These are phyloP conservation scores for Daldinia sp. DNA, from an alignment of 2,329 filamentous ascomycete genomes.

Conservation along the genomic window DNA sequence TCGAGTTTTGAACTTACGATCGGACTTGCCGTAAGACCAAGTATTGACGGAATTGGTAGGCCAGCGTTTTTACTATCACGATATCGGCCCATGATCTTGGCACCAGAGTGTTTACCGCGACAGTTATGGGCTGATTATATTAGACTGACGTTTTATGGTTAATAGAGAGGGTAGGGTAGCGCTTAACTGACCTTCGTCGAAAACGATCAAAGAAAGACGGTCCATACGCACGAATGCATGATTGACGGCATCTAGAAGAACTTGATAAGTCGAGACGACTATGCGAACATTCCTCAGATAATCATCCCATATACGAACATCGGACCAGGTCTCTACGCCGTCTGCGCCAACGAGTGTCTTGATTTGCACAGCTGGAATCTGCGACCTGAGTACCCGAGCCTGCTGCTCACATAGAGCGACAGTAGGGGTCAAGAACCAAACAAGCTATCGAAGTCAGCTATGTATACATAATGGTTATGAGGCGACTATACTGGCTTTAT, in stretches of 20 bases:
- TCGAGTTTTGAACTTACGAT: conserved; percentile 69
- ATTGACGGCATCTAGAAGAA: conserved; percentile 78
- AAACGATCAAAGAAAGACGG: conserved; percentile 75
- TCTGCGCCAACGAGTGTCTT: conserved; percentile 76
- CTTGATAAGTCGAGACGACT: conserved; percentile 82
- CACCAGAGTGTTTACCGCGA: conserved; percentile 70
- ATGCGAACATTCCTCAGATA: conserved; percentile 74
- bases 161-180: conserved; percentile 8
- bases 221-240: conserved; percentile 79
- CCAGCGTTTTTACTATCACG: conserved; percentile 59
- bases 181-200: conserved; percentile 78
- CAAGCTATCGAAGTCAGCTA: conserved; percentile 57
- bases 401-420: conserved; percentile 77
- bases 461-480: background rate
- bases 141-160: conserved; percentile 39
- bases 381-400: conserved; percentile 66
- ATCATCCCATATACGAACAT: conserved; percentile 73
- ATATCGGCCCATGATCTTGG: conserved; percentile 81
- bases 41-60: conserved; percentile 69
- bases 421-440: conserved; percentile 82
- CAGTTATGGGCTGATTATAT: conserved; percentile 77
- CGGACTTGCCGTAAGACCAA: conserved; percentile 86
- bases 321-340: conserved; percentile 79
- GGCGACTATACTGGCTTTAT: conserved; percentile 62
- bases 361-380: conserved; percentile 70